Base-by-base conservation (phyloP, 768 basidiomycete species). In the Agaricus sinodeliciosus region DNA sequence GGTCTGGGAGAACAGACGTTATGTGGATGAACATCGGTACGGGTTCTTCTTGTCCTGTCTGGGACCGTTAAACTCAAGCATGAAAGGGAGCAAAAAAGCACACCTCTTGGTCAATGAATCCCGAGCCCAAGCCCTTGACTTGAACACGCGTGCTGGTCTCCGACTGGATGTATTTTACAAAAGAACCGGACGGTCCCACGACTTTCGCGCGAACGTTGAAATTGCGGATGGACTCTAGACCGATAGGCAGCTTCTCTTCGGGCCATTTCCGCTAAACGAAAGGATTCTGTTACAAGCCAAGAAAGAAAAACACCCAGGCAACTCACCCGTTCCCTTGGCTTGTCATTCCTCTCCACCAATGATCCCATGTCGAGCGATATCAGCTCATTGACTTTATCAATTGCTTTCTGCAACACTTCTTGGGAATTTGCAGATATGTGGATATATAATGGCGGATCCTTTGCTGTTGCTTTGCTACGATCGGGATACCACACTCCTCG, bases 161-260 rank as follows among this genome's bases (percentile, higher is more conserved):
- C 60, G 87, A 81, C 68, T 99, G 95, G 46, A 98, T 98, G 65
- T 94, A 94, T 70, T 99, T 99, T 59, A 99, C 95, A 63, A 97
- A 99, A 58, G 92, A 85, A 58, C 94, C 94, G 57, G 82, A 84
- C 11, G 95, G 95, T 12, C 95, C 95, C 26, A 98, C 95, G 16
- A 97, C 93, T 68, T 99, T 99, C 19, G 95, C 95, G 51, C 95
- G 78, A 46, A 99, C 86, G 67, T 99, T 97, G 71, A 99, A 99
- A 69, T 97, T 97, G 47, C 95, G 79, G 60, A 98, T 82, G 49
- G 84, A 85, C 13, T 98, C 94, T 49, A 99, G 66, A 3, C 84
- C 86, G 37, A 99, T 90, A 0, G 84, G 85, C 8, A 97, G 70
- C 68, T 96, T 97, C 69, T 94, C 94, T 67, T 98, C 95, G 1